phyloP scores from a whole-genome alignment of 1,139 yeast species.

The Lodderomyces theae region DNA sequence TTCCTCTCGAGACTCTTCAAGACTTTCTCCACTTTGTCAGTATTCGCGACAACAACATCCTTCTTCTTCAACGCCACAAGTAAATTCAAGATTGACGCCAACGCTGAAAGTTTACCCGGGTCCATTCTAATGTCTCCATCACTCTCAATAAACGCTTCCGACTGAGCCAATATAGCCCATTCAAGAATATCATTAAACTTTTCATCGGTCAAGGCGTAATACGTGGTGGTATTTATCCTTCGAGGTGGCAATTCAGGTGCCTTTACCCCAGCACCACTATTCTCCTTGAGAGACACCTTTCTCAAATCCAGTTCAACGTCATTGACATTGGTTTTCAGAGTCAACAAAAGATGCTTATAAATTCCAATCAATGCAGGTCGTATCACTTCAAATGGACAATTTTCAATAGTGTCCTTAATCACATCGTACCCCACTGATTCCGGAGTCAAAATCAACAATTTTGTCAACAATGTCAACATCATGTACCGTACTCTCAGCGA shows the following conservation, averaged over 20 bases:
- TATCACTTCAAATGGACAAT: constrained; percentile 65
- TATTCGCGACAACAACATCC: constrained; percentile 18
- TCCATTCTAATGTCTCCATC: constrained; percentile 18
- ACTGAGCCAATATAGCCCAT: constrained; percentile 33
- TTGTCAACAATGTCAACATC: constrained; percentile 51
- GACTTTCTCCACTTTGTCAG: constrained; percentile 22
- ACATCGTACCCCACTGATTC: constrained; percentile 60
- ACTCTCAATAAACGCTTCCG: constrained; percentile 27
- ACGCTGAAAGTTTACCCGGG: constrained; percentile 34
- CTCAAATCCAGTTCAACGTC: constrained; percentile 11
- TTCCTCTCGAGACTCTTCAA: constrained; percentile 17
- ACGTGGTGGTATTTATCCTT: constrained; percentile 22
- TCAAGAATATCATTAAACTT: constrained; percentile 40
- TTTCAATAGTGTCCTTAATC: constrained; percentile 59
- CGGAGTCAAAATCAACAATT: constrained; percentile 52
- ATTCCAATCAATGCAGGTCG: constrained; percentile 62
- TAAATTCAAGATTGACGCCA: constrained; percentile 56
- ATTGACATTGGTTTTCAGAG: constrained; percentile 14
- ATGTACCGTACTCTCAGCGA: constrained; percentile 22
- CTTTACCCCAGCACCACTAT: neutral
- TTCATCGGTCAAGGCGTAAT: constrained; percentile 35
- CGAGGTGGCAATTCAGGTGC: constrained; percentile 21
- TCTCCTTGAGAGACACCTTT: constrained; percentile 4
- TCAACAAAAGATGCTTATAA: constrained; percentile 58
- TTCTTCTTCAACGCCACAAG: constrained; percentile 42